Conservation (phyloP, 2,329 filamentous ascomycete species). For the Torrubiella hemipterigena region DNA sequence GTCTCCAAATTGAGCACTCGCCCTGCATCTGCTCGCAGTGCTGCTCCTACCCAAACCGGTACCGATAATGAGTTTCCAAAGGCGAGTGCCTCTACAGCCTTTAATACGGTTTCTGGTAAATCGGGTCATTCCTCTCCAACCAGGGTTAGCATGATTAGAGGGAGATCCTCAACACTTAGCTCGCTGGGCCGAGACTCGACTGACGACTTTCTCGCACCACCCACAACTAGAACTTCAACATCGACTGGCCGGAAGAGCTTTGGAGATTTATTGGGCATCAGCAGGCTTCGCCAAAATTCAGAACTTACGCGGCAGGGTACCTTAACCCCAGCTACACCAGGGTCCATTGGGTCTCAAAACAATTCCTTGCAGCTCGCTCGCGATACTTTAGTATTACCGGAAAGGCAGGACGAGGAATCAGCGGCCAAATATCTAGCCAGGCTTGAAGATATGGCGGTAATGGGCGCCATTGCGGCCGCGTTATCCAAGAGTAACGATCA, state of each 20-base stretch:
- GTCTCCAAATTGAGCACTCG: slow-evolving; percentile 19
- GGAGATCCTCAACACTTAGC: slow-evolving; percentile 80
- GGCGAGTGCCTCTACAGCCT: slow-evolving; percentile 33
- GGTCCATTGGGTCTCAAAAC: slow-evolving; percentile 60
- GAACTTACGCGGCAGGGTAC: slow-evolving; percentile 61
- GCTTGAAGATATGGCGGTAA: slow-evolving; percentile 67
- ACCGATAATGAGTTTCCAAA: slow-evolving; percentile 9
- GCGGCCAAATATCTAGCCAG: slow-evolving; percentile 80
- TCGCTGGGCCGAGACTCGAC: slow-evolving; percentile 64
- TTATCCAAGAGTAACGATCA: slow-evolving; percentile 77
- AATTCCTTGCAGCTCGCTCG: slow-evolving; percentile 71
- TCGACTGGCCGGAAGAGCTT: slow-evolving; percentile 92
- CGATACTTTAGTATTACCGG: slow-evolving; percentile 60
- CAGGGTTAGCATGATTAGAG: slow-evolving; percentile 49
- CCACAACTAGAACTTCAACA: slow-evolving; percentile 63
- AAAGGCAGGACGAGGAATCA: slow-evolving; percentile 76
- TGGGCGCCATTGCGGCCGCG: slow-evolving; percentile 72
- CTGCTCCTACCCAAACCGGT: slow-evolving; percentile 17
- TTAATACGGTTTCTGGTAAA: slow-evolving; percentile 31
- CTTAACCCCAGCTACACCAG: slow-evolving; percentile 57
- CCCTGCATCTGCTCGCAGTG: slow-evolving; percentile 22
- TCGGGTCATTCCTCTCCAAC: slow-evolving; percentile 59
- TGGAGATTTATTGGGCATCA: slow-evolving; percentile 72
- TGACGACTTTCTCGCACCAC: slow-evolving; percentile 56
- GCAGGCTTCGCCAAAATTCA: slow-evolving; percentile 69